Base-by-base conservation (phyloP, 805 yeast species). In the Candida anglica region DNA sequence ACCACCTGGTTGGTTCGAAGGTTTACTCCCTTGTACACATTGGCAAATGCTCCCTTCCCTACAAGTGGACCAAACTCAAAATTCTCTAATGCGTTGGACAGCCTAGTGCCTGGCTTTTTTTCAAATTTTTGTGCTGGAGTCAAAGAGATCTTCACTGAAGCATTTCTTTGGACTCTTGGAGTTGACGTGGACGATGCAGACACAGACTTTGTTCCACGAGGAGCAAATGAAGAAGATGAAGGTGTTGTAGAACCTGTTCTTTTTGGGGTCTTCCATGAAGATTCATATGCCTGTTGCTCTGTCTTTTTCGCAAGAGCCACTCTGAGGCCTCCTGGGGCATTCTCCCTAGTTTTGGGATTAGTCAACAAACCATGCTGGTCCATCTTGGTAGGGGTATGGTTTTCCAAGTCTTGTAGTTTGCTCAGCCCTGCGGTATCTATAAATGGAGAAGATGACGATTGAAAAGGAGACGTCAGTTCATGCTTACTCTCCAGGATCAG, bases 11-110 rank as follows among this genome's bases (percentile, higher is more conserved):
- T 76, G 0, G 89, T 83, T 34, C 63, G 66, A 39, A 71, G 58
- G 47, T 87, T 84, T 19, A 79, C 60, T 0, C 91, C 96, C 38
- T 75, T 72, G 56, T 81, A 88, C 3, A 91, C 97, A 25, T 76
- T 75, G 1, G 97, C 98, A 53, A 79, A 88, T 0, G 97, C 97
- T 2, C 98, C 98, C 39, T 75, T 75, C 3, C 98, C 98, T 2
- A 93, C 66, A 23, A 81, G 71, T 30, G 78, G 82, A 30, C 70
- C 66, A 46, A 80, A 64, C 19, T 65, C 64, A 47, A 74, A 78
- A 34, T 69, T 69, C 28, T 69, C 75, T 15, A 71, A 55, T 2
- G 71, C 73, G 43, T 60, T 62, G 20, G 48, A 38, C 53, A 60
- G 51, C 32, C 71, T 46, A 15, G 45, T 56, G 0, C 71, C 69